Percentiles rank a stretch among this genome's conserved stretches.
phyloP scores from a whole-genome alignment of 75 land plant species.

The Cunninghamia lanceolata region DNA sequence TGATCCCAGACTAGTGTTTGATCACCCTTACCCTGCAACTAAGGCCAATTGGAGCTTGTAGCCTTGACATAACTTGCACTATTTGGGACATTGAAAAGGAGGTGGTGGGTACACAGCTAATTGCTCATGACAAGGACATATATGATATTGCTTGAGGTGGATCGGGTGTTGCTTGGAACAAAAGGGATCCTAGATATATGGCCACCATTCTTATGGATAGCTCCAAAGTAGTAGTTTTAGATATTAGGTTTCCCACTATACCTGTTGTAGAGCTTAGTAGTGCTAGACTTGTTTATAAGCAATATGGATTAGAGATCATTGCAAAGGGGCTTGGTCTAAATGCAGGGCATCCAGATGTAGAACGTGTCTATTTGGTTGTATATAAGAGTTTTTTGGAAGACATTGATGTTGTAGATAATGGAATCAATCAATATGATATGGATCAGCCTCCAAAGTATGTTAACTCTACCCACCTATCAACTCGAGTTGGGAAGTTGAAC shows the following conservation, averaged over 20 bases:
- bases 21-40: constrained; percentile 52
- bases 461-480: constrained; percentile 76
- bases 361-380: constrained; percentile 62
- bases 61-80: constrained; percentile 55
- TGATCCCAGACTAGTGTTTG: constrained; percentile 39
- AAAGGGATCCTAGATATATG: constrained; percentile 88
- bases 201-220: constrained; percentile 90
- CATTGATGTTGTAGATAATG: constrained; percentile 96
- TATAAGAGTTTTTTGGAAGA: constrained; percentile 98
- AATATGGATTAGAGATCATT: constrained; percentile 88
- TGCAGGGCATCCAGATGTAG: constrained; percentile 68
- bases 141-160: constrained; percentile 98
- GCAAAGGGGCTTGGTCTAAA: constrained; percentile 83
- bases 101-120: constrained; percentile 87
- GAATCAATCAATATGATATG: constrained; percentile 83
- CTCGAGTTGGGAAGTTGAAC: constrained; percentile 79
- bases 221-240: constrained; percentile 77
- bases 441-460: constrained; percentile 83
- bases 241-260: constrained; percentile 76
- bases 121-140: constrained; percentile 97
- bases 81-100: constrained; percentile 60
- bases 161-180: constrained; percentile 95
- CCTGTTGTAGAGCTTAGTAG: constrained; percentile 95
- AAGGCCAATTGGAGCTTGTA: constrained; percentile 54
- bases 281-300: too few relatives aligned